These are phyloP conservation scores for Puccinia polysora DNA, from an alignment of 1,284 basidiomycete genomes.

Conservation along the genomic window DNA sequence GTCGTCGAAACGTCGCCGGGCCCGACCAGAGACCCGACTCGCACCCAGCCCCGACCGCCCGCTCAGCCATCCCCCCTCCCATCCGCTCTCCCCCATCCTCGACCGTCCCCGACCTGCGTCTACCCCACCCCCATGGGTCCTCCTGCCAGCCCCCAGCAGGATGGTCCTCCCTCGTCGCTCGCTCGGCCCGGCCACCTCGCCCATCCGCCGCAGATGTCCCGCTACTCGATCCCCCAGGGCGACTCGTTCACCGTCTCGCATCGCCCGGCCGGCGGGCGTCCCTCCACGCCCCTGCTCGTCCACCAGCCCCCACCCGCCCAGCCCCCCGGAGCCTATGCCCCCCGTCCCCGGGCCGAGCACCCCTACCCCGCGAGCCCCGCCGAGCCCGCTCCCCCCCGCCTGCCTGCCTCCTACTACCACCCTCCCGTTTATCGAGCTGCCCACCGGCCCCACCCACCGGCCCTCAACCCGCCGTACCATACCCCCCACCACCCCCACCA, in stretches of 20 bases:
- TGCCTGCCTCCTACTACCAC: slow-evolving; percentile 18
- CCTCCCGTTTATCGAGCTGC: no score
- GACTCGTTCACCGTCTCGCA: neutral
- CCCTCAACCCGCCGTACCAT: no score
- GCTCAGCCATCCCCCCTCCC: neutral
- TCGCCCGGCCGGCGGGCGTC: no score
- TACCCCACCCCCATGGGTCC: no score
- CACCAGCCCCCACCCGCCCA: slow-evolving; percentile 3
- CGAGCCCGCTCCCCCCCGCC: neutral
- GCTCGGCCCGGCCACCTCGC: no score
- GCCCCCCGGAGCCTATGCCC: neutral
- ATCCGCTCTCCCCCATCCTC: slow-evolving; percentile 5
- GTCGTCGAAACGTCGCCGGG: neutral
- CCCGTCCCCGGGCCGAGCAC: neutral
- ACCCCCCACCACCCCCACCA: no score
- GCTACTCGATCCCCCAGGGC: slow-evolving; percentile 1
- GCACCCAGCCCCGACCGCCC: neutral
- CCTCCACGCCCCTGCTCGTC: slow-evolving; percentile 6
- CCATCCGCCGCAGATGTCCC: slow-evolving; percentile 21
- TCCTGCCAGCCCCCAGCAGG: no score
- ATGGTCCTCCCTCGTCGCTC: no score
- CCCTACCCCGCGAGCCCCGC: neutral
- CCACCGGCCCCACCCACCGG: no score
- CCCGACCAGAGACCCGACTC: slow-evolving; percentile 6
- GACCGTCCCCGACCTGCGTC: no score